Evolutionary conservation across 495 filamentous ascomycete species (phyloP).

Genomic region (Lophiostoma macrostomum): DNA sequence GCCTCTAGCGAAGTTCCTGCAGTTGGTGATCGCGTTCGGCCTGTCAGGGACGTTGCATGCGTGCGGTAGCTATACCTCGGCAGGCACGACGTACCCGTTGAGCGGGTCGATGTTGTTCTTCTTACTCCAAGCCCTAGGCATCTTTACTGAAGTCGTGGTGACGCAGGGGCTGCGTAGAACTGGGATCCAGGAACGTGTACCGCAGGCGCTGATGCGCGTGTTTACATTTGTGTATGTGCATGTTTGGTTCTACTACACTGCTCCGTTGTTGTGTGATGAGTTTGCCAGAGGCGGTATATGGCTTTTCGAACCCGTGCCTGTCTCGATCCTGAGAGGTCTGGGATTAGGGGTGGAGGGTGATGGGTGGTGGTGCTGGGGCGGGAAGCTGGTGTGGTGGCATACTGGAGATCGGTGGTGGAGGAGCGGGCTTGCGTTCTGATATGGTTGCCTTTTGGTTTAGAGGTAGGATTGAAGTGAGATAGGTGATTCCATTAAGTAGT

Average conservation of each 20-base stretch:
- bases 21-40: slow-evolving; percentile 38
- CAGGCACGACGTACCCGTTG: slow-evolving; percentile 36
- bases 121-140: slow-evolving; percentile 40
- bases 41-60: slow-evolving; percentile 43
- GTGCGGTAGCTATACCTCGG: slow-evolving; percentile 39
- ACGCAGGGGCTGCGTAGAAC: slow-evolving; percentile 7
- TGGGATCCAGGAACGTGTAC: slow-evolving; percentile 23
- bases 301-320: slow-evolving; percentile 42
- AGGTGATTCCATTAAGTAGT: no score
- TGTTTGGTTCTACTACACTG: slow-evolving; percentile 42
- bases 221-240: slow-evolving; percentile 39
- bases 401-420: slow-evolving; percentile 39
- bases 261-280: slow-evolving; percentile 41
- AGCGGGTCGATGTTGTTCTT: slow-evolving; percentile 42
- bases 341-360: slow-evolving; percentile 41
- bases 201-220: slow-evolving; percentile 22
- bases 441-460: no score
- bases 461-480: no score
- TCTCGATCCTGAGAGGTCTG: slow-evolving; percentile 39
- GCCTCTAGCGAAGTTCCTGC: slow-evolving; percentile 24
- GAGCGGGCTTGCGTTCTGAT: slow-evolving; percentile 39
- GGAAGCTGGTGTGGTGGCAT: slow-evolving; percentile 29
- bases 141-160: slow-evolving; percentile 31
- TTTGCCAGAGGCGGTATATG: slow-evolving; percentile 43
- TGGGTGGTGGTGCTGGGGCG: slow-evolving; percentile 39